phyloP scores from a whole-genome alignment of 768 basidiomycete genomes.

The Suillus tomentosus region DNA sequence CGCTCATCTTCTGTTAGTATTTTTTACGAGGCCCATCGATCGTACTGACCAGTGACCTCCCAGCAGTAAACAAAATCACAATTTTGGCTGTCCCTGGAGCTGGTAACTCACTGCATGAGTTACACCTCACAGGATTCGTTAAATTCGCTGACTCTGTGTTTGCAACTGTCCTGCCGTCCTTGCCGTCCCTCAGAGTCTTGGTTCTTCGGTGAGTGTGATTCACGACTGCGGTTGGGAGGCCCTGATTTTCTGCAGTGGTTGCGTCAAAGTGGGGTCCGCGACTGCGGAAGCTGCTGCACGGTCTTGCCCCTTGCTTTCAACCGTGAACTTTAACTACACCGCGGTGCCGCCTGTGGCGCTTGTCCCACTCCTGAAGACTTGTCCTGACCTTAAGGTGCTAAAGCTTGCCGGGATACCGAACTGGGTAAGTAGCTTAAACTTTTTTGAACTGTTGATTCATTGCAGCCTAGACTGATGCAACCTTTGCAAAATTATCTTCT shows the following conservation, averaged over 20 bases:
- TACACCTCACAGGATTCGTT: conserved; percentile 53
- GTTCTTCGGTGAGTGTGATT: conserved; percentile 50
- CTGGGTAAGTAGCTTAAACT: conserved; percentile 46
- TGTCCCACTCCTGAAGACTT: conserved; percentile 39
- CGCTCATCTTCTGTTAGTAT: conserved; percentile 40
- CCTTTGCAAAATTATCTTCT: conserved; percentile 47
- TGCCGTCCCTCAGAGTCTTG: conserved; percentile 48
- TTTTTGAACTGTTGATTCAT: neutral
- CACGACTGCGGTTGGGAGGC: conserved; percentile 1
- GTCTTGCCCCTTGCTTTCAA: conserved; percentile 44
- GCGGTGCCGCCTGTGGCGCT: conserved; percentile 52
- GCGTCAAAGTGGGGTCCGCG: conserved; percentile 54
- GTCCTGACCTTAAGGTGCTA: conserved; percentile 49
- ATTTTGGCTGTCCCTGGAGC: conserved; percentile 43
- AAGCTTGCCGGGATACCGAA: conserved; percentile 64
- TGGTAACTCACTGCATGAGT: conserved; percentile 39
- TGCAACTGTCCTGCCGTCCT: conserved; percentile 47
- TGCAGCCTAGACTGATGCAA: conserved; percentile 53
- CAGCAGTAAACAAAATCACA: conserved; percentile 54
- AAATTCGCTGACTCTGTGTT: conserved; percentile 55
- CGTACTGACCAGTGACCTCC: conserved; percentile 47
- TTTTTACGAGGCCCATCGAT: conserved; percentile 59
- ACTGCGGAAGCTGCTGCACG: conserved; percentile 47
- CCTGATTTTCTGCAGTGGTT: conserved; percentile 46
- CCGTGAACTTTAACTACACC: conserved; percentile 65